phyloP scores from a whole-genome alignment of 2,329 filamentous ascomycete species.

The Torrubiella hemipterigena region DNA sequence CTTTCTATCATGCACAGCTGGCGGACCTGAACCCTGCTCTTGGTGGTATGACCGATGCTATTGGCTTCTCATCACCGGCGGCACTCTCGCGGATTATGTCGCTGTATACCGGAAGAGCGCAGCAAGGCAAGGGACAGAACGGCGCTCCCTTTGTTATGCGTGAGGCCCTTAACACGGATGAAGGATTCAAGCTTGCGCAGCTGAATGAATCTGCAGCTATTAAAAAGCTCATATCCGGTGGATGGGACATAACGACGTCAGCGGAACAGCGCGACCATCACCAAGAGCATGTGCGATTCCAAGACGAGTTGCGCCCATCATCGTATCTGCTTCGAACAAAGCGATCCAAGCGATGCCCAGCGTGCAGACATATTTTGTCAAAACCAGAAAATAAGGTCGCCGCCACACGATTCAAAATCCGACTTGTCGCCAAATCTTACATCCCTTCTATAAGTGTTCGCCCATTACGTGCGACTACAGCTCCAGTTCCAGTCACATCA shows the following conservation, averaged over 20 bases:
- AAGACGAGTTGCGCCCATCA: conserved; percentile 66
- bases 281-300: conserved; percentile 47
- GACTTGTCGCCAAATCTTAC: conserved; percentile 76
- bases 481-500: conserved; percentile 20
- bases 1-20: conserved; percentile 75
- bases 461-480: conserved; percentile 36
- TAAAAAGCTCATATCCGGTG: conserved; percentile 41
- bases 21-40: conserved; percentile 45
- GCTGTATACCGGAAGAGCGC: conserved; percentile 60
- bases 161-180: conserved; percentile 57
- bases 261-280: conserved; percentile 36
- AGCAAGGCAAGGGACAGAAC: conserved; percentile 52
- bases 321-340: conserved; percentile 81
- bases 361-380: conserved; percentile 88
- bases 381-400: conserved; percentile 87
- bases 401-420: conserved; percentile 85
- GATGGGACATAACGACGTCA: conserved; percentile 52
- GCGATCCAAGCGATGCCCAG: conserved; percentile 82
- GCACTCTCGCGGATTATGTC: conserved; percentile 84
- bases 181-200: conserved; percentile 57
- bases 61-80: conserved; percentile 61
- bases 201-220: conserved; percentile 52
- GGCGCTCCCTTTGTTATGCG: conserved; percentile 64
- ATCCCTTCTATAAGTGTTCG: conserved; percentile 72
- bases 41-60: conserved; percentile 28